Base-by-base conservation (phyloP, 352 stramenopile species). In the Phytopythium vexans region DNA sequence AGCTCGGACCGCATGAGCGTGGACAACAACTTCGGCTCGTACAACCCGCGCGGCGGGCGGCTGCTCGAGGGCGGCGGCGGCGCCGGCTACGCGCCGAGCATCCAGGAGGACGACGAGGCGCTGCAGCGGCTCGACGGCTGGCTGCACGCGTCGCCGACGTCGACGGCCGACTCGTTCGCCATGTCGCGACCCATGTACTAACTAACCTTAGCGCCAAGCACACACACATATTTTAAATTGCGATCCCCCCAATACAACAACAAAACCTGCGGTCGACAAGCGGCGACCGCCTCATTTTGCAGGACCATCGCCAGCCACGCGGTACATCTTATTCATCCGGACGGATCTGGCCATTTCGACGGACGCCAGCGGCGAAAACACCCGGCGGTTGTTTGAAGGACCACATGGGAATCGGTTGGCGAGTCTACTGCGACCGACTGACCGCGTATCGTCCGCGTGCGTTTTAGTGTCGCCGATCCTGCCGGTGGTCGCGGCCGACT, bases 1-100 rank as follows among this genome's bases (percentile, higher is more conserved):
- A 55, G 56, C 45, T 86, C 80, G 35, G 77, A 88, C 51, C 76
- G 80, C 55, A 70, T 87, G 66, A 91, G 80, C 51, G 60, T 91
- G 33, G 80, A 91, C 58, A 85, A 79, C 46, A 88, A 91, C 60
- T 83, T 79, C 37, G 76, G 77, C 11, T 88, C 77, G 52, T 66
- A 79, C 54, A 88, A 90, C 63, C 74, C 70, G 32, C 65, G 70
- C 47, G 56, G 58, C n/a, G 42, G 56, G 4, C 56, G 68, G 38
- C 64, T 78, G 33, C 68, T 81, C 35, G 73, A 83, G 16, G 68
- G 64, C 51, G 66, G 65, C 36, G 21, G 21, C 21, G 21, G 21
- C 21, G 21, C 21, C 21, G 21, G 46, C 46, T 82, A 75, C 63
- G 61, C 76, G 12, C 66, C 70, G 38, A 85, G 75, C 60, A 86